Conservation (phyloP, 108 stramenopile genomes). For the Chaetoceros muelleri region DNA sequence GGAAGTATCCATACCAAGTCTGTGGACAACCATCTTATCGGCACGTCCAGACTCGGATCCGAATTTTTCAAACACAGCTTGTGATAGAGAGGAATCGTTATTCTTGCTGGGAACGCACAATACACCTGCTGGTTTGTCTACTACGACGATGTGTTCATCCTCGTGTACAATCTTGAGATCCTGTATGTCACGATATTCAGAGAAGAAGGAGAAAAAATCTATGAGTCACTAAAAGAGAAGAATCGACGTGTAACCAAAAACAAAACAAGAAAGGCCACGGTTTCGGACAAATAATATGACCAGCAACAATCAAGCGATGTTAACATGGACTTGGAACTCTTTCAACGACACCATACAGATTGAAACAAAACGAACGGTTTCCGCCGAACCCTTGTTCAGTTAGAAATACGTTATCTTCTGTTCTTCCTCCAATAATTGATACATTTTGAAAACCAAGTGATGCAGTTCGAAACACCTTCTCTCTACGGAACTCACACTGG, state of each 20-base stretch:
- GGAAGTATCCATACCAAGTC: constrained; percentile 79
- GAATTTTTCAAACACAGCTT: constrained; percentile 51
- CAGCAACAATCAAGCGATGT: too few species aligned
- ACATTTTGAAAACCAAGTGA: too few species aligned
- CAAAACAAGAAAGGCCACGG: not conserved
- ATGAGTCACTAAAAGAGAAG: not conserved
- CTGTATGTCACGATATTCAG: constrained; percentile 15
- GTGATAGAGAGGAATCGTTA: constrained; percentile 44
- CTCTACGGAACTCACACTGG: not conserved
- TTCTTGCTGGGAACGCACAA: constrained; percentile 57
- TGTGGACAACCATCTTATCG: constrained; percentile 81
- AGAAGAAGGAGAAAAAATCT: not conserved
- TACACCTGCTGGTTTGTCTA: constrained; percentile 75
- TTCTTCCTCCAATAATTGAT: too few species aligned
- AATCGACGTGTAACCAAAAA: not conserved
- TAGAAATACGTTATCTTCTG: too few species aligned
- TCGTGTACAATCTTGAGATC: constrained; percentile 66
- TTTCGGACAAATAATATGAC: too few species aligned
- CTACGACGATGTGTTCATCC: constrained; percentile 73
- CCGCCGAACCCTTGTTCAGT: too few species aligned
- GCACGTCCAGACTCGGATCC: constrained; percentile 43
- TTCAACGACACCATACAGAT: not conserved
- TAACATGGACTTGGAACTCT: too few species aligned
- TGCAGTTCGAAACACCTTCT: too few species aligned
- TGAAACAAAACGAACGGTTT: not conserved